A percentile compares a stretch with the other conserved stretches of the same genome.
Evolutionary conservation across 345 rosid genomes (phyloP).

Genomic region (Brassica cretica): DNA sequence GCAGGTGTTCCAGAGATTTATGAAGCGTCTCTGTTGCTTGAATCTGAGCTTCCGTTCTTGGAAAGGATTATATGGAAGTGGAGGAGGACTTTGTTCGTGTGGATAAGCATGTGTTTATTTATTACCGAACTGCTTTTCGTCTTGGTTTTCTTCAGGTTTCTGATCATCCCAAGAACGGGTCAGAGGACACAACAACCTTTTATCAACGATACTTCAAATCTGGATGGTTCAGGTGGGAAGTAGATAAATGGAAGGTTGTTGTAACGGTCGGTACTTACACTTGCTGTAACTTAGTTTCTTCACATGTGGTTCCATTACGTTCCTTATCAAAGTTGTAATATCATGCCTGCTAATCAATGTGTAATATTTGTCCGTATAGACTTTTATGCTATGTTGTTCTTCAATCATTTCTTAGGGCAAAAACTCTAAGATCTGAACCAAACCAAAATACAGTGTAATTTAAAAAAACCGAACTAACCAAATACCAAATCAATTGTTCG

Average conservation of each 20-base stretch:
- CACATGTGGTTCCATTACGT: neutral
- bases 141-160: conserved; percentile 56
- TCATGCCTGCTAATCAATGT: neutral
- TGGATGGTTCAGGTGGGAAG: conserved; percentile 4
- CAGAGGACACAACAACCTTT: conserved; percentile 24
- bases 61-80: conserved; percentile 72
- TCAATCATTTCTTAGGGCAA: neutral
- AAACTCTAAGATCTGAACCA: neutral
- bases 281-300: conserved; percentile 8
- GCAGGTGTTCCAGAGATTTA: conserved; percentile 85
- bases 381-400: neutral
- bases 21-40: conserved; percentile 57
- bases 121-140: conserved; percentile 44
- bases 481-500: neutral
- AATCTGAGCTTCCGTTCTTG: conserved; percentile 59
- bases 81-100: conserved; percentile 68
- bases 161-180: conserved; percentile 59
- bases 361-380: neutral
- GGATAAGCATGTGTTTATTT: conserved; percentile 54
- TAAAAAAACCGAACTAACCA: neutral
- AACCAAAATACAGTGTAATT: neutral
- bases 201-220: conserved; percentile 28
- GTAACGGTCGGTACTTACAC: conserved; percentile 2
- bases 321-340: conserved; percentile 14
- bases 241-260: conserved; percentile 20